A percentile compares a stretch with the other conserved stretches of the same genome.
phyloP scores from a whole-genome alignment of 164 flowering plant species.

The Magnolia kwangsiensis region DNA sequence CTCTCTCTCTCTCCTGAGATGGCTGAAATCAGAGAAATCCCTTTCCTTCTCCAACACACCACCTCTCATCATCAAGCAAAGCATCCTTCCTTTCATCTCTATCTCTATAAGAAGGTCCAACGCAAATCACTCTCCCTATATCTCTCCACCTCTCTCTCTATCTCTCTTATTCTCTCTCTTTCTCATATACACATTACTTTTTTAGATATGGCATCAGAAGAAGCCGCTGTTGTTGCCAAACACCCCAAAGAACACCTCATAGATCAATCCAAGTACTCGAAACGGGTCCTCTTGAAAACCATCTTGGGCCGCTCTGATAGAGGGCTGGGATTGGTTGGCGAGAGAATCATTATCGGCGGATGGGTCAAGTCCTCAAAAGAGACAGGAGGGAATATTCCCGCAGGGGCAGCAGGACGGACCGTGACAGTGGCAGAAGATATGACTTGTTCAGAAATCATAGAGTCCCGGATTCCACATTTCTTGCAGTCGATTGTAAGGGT shows the following conservation, averaged over 20 bases:
- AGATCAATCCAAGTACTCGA: slow-evolving; percentile 48
- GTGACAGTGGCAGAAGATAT: slow-evolving; percentile 27
- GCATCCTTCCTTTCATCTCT: slow-evolving; percentile 23
- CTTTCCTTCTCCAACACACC: slow-evolving; percentile 36
- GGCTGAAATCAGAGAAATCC: slow-evolving; percentile 27
- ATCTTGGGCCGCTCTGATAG: slow-evolving; percentile 46
- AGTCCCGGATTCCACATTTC: slow-evolving; percentile 49
- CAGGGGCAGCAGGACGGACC: slow-evolving; percentile 1
- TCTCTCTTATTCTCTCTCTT: not conserved
- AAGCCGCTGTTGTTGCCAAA: slow-evolving; percentile 1
- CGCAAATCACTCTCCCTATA: not conserved
- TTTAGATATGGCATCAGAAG: slow-evolving; percentile 14
- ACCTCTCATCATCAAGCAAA: slow-evolving; percentile 33
- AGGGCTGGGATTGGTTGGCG: slow-evolving; percentile 54
- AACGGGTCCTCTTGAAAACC: slow-evolving; percentile 55
- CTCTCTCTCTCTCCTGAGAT: slow-evolving; percentile 8
- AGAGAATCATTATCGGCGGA: slow-evolving; percentile 77
- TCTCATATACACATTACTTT: not conserved
- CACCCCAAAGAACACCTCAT: slow-evolving; percentile 1
- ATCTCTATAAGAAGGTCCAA: slow-evolving; percentile 1
- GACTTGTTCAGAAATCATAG: slow-evolving; percentile 58
- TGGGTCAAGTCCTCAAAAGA: slow-evolving; percentile 85
- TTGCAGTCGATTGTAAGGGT: slow-evolving; percentile 43
- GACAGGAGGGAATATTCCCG: slow-evolving; percentile 26
- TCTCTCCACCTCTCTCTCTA: not conserved